Base-by-base conservation (phyloP, 306 rosid species). In the Malus sieversii region DNA sequence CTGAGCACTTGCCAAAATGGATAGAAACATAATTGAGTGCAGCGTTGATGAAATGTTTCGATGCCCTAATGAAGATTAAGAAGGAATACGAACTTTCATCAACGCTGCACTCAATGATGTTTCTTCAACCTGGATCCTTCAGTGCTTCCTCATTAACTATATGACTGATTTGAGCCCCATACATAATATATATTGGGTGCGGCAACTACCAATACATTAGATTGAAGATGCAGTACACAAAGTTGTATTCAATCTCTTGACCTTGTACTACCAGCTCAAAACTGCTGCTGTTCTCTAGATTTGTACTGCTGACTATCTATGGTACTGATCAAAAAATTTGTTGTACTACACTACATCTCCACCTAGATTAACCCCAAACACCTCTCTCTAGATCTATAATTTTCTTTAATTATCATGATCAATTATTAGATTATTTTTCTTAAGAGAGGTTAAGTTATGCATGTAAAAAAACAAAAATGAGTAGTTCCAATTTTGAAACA, bases 51-150 rank as follows among this genome's bases (percentile, higher is more conserved):
- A 85, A 80, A 38, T 38, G 52, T 4, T n/a, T 7, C 16, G 15
- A 20, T 42, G 32, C 71, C 57, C 53, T 29, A 23, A 27, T 22
- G 22, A 22, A 23, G 14, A 65, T 25, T 55, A 0, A 15, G 9
- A 40, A 52, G 1, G 5, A 29, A 48, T 48, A 48, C 55, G 1
- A 6, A 48, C 3, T 48, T 87, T 84, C 92, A 89, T 93, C 97
- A 93, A 91, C 96, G 92, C 97, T 89, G 98, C 97, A 93, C 98
- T 91, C 97, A 89, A 91, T 85, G 88, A 88, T 82, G 93, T 85
- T 86, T 91, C 89, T 87, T 33, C 76, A 55, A 84, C 75, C 82
- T 81, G 90, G 82, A 60, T 57, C 58, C 59, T 80, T 70, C 55
- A 15, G 46, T 46, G 68, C 61, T 48, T 48, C 55, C 11, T 22